phyloP scores from a whole-genome alignment of 2,329 filamentous ascomycete genomes.

The Drechslerella coelobrocha region DNA sequence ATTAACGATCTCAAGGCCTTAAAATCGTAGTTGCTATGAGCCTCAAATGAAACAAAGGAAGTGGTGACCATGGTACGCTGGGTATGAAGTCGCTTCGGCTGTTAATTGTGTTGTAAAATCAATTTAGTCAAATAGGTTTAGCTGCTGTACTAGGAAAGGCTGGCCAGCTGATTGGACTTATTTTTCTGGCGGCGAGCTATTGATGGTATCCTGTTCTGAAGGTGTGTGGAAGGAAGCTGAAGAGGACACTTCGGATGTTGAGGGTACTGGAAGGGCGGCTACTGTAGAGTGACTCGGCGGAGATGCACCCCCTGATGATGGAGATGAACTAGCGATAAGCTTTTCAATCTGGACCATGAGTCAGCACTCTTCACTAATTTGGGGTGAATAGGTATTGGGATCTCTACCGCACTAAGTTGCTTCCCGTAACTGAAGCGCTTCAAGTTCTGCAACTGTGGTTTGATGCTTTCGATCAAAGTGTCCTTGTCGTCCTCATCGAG shows the following conservation, averaged over 20 bases:
- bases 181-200: slow-evolving; percentile 50
- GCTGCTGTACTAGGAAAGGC: not conserved
- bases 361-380: slow-evolving; percentile 1
- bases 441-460: slow-evolving; percentile 67
- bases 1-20: slow-evolving; percentile 30
- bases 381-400: not conserved
- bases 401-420: slow-evolving; percentile 66
- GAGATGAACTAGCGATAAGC: slow-evolving; percentile 43
- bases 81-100: not conserved
- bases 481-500: slow-evolving; percentile 68
- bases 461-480: slow-evolving; percentile 69
- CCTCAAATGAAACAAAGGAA: slow-evolving; percentile 29
- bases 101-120: not conserved
- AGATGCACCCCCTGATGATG: slow-evolving; percentile 44
- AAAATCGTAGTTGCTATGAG: slow-evolving; percentile 13
- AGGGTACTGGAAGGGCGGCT: slow-evolving; percentile 31
- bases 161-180: slow-evolving; percentile 2
- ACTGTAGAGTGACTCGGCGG: slow-evolving; percentile 42
- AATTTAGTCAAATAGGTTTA: not conserved
- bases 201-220: slow-evolving; percentile 46
- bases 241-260: slow-evolving; percentile 37
- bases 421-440: slow-evolving; percentile 72
- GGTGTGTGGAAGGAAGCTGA: slow-evolving; percentile 45
- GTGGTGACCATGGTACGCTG: slow-evolving; percentile 4
- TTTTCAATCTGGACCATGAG: slow-evolving; percentile 40